Conservation (phyloP, 1,139 yeast genomes). For the Geotrichum restrictum region DNA sequence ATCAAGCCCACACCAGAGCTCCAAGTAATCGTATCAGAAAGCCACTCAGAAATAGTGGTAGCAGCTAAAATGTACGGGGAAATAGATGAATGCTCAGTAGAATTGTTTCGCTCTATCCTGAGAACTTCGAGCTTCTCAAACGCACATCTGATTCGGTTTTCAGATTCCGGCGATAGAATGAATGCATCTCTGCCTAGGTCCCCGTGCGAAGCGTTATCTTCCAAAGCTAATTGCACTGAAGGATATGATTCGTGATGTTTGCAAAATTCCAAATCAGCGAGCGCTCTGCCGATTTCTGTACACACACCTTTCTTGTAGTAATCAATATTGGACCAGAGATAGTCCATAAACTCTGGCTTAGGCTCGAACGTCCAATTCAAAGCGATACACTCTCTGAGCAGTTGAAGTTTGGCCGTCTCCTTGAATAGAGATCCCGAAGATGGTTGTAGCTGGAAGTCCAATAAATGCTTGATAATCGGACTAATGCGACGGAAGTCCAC, state of each 20-base stretch:
- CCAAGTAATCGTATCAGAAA: slow-evolving; percentile 23
- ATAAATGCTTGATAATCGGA: slow-evolving; percentile 47
- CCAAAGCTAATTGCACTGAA: slow-evolving; percentile 43
- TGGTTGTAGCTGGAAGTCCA: slow-evolving; percentile 45
- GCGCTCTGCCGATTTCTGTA: slow-evolving; percentile 61
- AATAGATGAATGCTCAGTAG: slow-evolving; percentile 8
- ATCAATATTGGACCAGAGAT: slow-evolving; percentile 47
- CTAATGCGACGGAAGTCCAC: slow-evolving; percentile 60
- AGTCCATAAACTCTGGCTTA: slow-evolving; percentile 47
- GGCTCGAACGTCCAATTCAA: slow-evolving; percentile 52
- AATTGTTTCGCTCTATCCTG: slow-evolving; percentile 33
- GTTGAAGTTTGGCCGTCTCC: slow-evolving; percentile 60
- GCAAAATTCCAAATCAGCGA: slow-evolving; percentile 54
- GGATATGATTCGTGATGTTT: slow-evolving; percentile 51
- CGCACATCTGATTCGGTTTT: slow-evolving; percentile 35
- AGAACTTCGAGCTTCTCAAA: slow-evolving; percentile 48
- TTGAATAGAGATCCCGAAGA: slow-evolving; percentile 60
- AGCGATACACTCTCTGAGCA: slow-evolving; percentile 54
- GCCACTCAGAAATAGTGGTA: slow-evolving; percentile 34
- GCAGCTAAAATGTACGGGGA: slow-evolving; percentile 39
- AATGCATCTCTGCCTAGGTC: slow-evolving; percentile 38
- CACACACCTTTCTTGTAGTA: slow-evolving; percentile 79
- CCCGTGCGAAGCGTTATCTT: slow-evolving; percentile 41
- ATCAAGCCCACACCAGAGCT: slow-evolving; percentile 30
- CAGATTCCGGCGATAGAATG: slow-evolving; percentile 32